Base-by-base conservation (phyloP, 139 green algal genomes). In the Chlorella sp. region DNA sequence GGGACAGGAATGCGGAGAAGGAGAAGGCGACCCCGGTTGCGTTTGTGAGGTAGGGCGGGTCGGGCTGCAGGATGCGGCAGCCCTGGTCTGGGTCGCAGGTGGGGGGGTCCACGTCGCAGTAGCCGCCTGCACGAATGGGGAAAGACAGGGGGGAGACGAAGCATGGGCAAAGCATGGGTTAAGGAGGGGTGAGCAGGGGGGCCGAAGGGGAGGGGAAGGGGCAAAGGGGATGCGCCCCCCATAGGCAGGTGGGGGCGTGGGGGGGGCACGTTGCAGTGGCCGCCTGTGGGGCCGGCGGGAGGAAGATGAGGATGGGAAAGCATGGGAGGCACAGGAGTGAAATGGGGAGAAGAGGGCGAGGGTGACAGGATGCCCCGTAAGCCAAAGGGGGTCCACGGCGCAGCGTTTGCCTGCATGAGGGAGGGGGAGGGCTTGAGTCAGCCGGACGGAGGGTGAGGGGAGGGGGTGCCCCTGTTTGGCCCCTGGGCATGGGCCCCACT, bases 11-110 rank as follows among this genome's bases (percentile, higher is more conserved):
- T 40, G 80, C 40, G 22, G 90, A 88, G 86, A 95, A 95, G 53
- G 85, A 85, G 82, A 95, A 95, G 32, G 88, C 34, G 53, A 95
- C 73, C 24, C 16, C 34, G 28, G 68, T 88, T 24, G 82, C 61
- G 64, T 91, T 91, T 39, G 92, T 94, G 90, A 91, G 93, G 57
- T 76, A 92, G 30, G 87, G 80, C 24, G 91, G 87, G 2, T 85
- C 12, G 26, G 91, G 90, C 40, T 85, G 40, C 34, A 91, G 57
- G 42, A 89, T 69, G 42, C 71, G 85, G 80, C 83, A 89, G 64
- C 89, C 90, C 48, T 76, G 64, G 11, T 84, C 53, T 24, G 68
- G 85, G 71, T 78, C 37, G 66, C 92, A 89, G 19, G 30, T 84
- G 68, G 86, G 88, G 18, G 75, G 60, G 40, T 53, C 83, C 77